Base-by-base conservation (phyloP, 257 asterid species). In the Nyctanthes arbortristis region DNA sequence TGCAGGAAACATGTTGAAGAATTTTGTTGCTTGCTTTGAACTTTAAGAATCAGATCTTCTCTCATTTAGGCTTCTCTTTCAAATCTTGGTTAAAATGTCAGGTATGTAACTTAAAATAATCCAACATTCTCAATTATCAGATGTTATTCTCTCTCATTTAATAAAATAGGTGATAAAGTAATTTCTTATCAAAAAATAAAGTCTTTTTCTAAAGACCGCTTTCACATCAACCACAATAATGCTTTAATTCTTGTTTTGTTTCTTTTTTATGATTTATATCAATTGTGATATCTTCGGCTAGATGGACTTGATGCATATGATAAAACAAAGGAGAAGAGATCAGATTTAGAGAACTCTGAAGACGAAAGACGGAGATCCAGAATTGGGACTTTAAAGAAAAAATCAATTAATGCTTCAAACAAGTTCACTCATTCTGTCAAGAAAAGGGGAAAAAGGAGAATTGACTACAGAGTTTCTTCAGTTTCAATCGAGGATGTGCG, bases 391-490 rank as follows among this genome's bases (percentile, higher is more conserved):
- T 79, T 93, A 47, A 90, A 82, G 88, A 93, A 88, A 75, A 93
- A 84, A 80, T 97, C 98, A 65, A 66, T 93, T 79, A 72, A 74
- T 78, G 98, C 98, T 61, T 93, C 98, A 40, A 93, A 80, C 84
- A 90, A 87, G 87, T 80, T 93, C 67, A 84, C 96, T 4, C 96
- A 91, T 75, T 87, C 98, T 63, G 85, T 93, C 56, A 93, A 83
- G 79, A 90, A 82, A 77, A 80, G 96, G 75, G 94, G 97, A 76
- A 93, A 87, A 75, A 84, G 88, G 81, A 93, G 84, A 81, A 89
- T 88, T 68, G 96, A 88, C 79, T 87, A 76, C 72, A 86, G 97
- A 80, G 91, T 88, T 68, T 96, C 96, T 76, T 74, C 91, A 8
- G 78, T 93, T 78, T 73, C 95, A 31, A 90, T 93, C 40, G 96